A percentile compares a stretch with the other conserved stretches of the same genome.
These are phyloP conservation scores for Ilex aquifolium DNA, from an alignment of 257 asterid genomes.

Conservation along the genomic window DNA sequence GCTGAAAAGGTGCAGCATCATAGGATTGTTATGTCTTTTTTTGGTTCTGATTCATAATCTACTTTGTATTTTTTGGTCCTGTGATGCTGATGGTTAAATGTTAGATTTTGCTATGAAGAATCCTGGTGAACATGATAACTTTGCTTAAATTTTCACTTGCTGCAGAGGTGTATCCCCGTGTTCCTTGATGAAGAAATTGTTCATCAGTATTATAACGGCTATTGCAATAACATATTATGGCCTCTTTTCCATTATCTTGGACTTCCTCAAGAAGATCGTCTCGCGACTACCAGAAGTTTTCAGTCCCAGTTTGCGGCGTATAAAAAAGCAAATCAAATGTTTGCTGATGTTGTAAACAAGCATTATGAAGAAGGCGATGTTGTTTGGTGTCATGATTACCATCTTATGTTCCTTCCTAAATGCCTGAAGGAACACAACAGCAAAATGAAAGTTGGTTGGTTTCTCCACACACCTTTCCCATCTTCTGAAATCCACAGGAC, in stretches of 20 bases:
- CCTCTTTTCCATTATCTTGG: slow-evolving; percentile 92
- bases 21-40: slow-evolving; percentile 6
- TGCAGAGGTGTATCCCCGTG: slow-evolving; percentile 89
- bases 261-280: slow-evolving; percentile 93
- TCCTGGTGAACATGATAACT: slow-evolving; percentile 7
- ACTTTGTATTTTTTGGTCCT: slow-evolving; percentile 1
- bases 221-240: slow-evolving; percentile 90
- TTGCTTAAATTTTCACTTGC: slow-evolving; percentile 13
- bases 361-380: slow-evolving; percentile 89
- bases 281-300: slow-evolving; percentile 88
- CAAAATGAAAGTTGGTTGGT: slow-evolving; percentile 94
- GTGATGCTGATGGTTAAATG: slow-evolving; percentile 1
- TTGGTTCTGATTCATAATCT: slow-evolving; percentile 2
- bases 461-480: slow-evolving; percentile 93
- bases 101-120: slow-evolving; percentile 1
- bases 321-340: slow-evolving; percentile 83
- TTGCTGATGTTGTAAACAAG: slow-evolving; percentile 79
- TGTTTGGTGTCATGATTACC: slow-evolving; percentile 96
- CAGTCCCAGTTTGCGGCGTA: slow-evolving; percentile 89
- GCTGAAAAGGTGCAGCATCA: slow-evolving; percentile 67
- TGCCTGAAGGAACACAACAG: slow-evolving; percentile 67
- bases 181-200: slow-evolving; percentile 89
- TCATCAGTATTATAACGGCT: slow-evolving; percentile 91
- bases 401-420: slow-evolving; percentile 90
- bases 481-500: slow-evolving; percentile 96